These are phyloP conservation scores for Gossypium trilobum DNA, from an alignment of 441 rosid genomes.

Conservation along the genomic window DNA sequence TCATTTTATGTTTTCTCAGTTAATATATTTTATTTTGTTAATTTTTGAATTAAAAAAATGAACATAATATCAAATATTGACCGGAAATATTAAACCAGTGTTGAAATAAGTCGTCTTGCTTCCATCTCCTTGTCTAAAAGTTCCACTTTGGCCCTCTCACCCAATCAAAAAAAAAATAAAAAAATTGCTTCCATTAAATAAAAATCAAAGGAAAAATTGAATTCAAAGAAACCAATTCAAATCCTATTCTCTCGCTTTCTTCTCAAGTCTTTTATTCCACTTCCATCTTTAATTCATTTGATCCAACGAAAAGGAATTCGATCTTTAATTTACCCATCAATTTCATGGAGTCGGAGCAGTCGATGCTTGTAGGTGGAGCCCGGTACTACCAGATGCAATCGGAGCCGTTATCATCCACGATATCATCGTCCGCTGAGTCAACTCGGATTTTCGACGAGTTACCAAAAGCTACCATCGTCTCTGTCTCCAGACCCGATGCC, in stretches of 20 bases:
- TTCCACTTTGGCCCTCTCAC: neutral
- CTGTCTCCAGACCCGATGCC: slow-evolving; percentile 84
- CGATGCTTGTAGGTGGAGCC: slow-evolving; percentile 40
- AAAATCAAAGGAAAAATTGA: neutral
- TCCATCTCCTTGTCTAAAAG: neutral
- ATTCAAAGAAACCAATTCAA: neutral
- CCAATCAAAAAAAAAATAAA: neutral
- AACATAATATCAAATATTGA: too few species aligned
- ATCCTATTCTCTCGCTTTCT: slow-evolving; percentile 11
- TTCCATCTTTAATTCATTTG: neutral
- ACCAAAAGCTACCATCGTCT: slow-evolving; percentile 65
- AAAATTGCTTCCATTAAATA: too few species aligned
- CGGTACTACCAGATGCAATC: slow-evolving; percentile 70
- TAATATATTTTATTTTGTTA: too few species aligned
- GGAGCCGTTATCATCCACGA: slow-evolving; percentile 45
- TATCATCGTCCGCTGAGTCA: slow-evolving; percentile 52
- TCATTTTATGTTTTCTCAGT: too few species aligned
- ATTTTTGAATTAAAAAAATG: too few species aligned
- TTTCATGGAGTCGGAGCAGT: slow-evolving; percentile 72
- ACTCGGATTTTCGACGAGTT: slow-evolving; percentile 78
- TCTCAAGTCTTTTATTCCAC: neutral
- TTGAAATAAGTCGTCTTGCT: neutral
- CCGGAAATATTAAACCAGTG: neutral
- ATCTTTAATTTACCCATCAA: neutral
- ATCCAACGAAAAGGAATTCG: neutral